A percentile compares a stretch with the other conserved stretches of the same genome.
Conservation (phyloP, 1,284 basidiomycete species). For the Irpex sp. region DNA sequence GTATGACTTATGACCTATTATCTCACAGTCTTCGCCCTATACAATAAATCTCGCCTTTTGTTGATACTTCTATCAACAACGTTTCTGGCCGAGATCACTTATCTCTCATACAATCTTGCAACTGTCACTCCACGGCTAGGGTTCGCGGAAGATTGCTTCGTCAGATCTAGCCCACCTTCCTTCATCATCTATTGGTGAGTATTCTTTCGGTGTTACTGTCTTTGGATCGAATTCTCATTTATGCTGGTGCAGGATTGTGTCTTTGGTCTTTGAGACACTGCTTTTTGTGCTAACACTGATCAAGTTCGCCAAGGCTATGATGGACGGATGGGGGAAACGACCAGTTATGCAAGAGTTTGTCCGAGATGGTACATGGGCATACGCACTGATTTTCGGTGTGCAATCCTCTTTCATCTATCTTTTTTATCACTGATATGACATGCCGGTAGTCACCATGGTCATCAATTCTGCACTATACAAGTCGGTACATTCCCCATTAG, state of each 20-base stretch:
- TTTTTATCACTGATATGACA: neutral
- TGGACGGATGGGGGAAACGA: constrained; percentile 22
- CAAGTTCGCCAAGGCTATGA: constrained; percentile 19
- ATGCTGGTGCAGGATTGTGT: constrained; percentile 17
- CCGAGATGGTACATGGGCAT: constrained; percentile 28
- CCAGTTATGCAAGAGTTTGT: constrained; percentile 24
- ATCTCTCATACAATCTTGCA: constrained; percentile 21
- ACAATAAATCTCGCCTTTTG: constrained; percentile 15
- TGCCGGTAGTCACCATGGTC: constrained; percentile 12
- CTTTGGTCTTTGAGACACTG: constrained; percentile 23
- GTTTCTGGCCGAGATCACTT: constrained; percentile 18
- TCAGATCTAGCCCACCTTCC: constrained; percentile 20
- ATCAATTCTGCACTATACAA: constrained; percentile 25
- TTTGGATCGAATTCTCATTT: neutral
- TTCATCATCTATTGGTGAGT: constrained; percentile 24
- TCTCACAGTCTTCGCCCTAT: constrained; percentile 20
- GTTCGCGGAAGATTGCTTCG: constrained; percentile 23
- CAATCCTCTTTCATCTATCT: neutral
- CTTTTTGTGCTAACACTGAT: constrained; percentile 23
- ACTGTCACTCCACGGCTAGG: constrained; percentile 18
- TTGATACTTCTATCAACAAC: constrained; percentile 14
- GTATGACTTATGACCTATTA: neutral
- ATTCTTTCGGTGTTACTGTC: no score
- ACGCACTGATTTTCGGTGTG: constrained; percentile 22
- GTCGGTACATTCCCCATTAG: constrained; percentile 23